Base-by-base conservation (phyloP, 495 filamentous ascomycete genomes). In the Polyplosphaeria fusca region DNA sequence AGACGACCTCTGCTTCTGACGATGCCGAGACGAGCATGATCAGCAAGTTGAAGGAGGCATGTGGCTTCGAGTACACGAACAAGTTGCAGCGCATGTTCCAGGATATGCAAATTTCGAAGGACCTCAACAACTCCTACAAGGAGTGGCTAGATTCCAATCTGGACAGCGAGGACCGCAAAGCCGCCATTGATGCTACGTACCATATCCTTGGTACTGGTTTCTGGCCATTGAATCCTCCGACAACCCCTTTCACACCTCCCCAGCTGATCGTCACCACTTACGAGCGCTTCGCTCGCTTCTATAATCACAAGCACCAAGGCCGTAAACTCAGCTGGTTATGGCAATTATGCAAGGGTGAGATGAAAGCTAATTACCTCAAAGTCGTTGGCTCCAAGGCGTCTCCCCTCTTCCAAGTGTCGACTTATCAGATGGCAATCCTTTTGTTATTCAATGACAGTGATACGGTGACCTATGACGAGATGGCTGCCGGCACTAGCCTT, bases 71-170 rank as follows among this genome's bases (percentile, higher is more conserved):
- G 70, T 99, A 99, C 69, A 99, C 93, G 61, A 97, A 97, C 77
- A 97, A 96, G 72, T 77, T 99, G 44, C 93, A 97, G 75, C 91
- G 94, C 65, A 99, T 99, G 93, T 97, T 97, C 81, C 91, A 96
- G 69, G 93, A 99, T 65, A 97, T 99, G 74, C 93, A 96, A 69
- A 93, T 95, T 47, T 96, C 91, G 63, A 94, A 95, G 71, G 94
- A 97, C 73, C 83, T 99, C 47, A 97, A 99, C 71, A 78, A 79
- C 30, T 81, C 80, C 30, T 97, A 92, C 79, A 85, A 86, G 68
- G 84, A 84, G 27, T 88, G 79, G 76, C 75, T 82, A 32, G 74
- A 80, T 16, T 80, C 80, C 57, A 76, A 78, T 5, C 70, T 87
- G 2, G 81, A 87, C 24, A 30, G 9, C 27, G 81, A 81, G 24